Evolutionary conservation across 108 stramenopile species (phyloP), one percentile per base, ranked within the genome.

Genomic region (Mayamaea pseudoterrestris): DNA sequence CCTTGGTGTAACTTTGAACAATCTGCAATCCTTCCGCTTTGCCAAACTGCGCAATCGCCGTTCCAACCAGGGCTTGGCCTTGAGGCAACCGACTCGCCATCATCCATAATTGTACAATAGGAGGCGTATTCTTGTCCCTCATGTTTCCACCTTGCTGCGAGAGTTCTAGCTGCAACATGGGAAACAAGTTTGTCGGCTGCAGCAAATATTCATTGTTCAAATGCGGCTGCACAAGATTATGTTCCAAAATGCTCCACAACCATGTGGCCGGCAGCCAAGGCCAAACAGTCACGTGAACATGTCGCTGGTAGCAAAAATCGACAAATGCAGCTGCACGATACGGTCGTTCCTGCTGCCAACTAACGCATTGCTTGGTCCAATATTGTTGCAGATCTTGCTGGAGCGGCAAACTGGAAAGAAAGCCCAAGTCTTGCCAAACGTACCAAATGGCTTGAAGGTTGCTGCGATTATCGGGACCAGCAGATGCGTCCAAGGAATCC

Each of bases 351-450:
- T 14, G 5, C 25, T 47, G 14, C 44, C 44, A 56, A 49, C 31
- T 58, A 3, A 21, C 47, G 58, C 34, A 44, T 22, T 17, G 61
- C 51, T 49, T 58, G 47, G 13, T 47, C 22, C 58, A 69, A 31
- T 69, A 61, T 26, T 51, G 50, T 27, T 68, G 28, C 37, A 75
- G 37, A 47, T 65, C 64, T 0, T 55, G 57, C 30, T 75, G 50
- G 16, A 68, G 35, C 21, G 45, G 41, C 4, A 65, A 65, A 24
- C 40, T 42, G 1, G 44, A n/a, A 27, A 66, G 35, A 29, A 65
- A 41, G 3, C 47, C 57, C 29, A 68, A 48, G 44, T 75, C 73
- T 56, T 75, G 67, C 73, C 73, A 75, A 67, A 75, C 62, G 41
- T 75, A 65, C 35, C 65, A 58, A 17, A 65, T 58, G 3, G 48